Base-by-base conservation (phyloP, 306 rosid species). In the Clitoria ternatea region DNA sequence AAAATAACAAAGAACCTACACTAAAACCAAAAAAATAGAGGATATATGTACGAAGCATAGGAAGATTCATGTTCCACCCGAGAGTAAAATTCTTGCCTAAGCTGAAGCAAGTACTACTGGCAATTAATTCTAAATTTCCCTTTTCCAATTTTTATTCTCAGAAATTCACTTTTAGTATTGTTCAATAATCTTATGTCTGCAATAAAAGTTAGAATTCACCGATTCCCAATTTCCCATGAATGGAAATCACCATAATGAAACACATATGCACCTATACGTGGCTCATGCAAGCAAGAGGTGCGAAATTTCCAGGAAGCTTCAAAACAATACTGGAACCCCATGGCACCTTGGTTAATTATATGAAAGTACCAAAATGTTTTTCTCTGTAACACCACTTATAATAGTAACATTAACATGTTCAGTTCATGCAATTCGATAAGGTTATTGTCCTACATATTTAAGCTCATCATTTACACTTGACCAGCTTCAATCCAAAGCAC, bases 271-370 rank as follows among this genome's bases (percentile, higher is more conserved):
- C n/a, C 13, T 15, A 35, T 33, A 70, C 78, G 75, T 65, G 81
- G 48, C 71, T 80, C 72, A 70, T 23, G 30, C 61, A 64, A 37
- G 36, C 56, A 68, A 55, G 12, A 1, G 30, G 30, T 9, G 8
- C n/a, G 85, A 81, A 81, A 60, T 8, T 77, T 77, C 85, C 37
- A 0, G 47, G 85, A 81, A 81, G 76, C 60, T 81, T 77, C 82
- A 81, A 3, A 14, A 30, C 56, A 30, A 27, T 37, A n/a, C 39
- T 52, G 81, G 81, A 77, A 77, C 77, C 29, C 72, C 65, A 36
- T 45, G 10, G 50, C 39, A 73, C 37, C 27, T 33, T 42, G 36
- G 10, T 75, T 17, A 17, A 19, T 59, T 63, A 27, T 65, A 64
- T 45, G 27, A 45, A 60, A 61, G 7, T 5, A 68, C 56, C 47